These are phyloP conservation scores for Cystofilobasidium capitatum DNA, from an alignment of 768 basidiomycete species.

Conservation along the genomic window DNA sequence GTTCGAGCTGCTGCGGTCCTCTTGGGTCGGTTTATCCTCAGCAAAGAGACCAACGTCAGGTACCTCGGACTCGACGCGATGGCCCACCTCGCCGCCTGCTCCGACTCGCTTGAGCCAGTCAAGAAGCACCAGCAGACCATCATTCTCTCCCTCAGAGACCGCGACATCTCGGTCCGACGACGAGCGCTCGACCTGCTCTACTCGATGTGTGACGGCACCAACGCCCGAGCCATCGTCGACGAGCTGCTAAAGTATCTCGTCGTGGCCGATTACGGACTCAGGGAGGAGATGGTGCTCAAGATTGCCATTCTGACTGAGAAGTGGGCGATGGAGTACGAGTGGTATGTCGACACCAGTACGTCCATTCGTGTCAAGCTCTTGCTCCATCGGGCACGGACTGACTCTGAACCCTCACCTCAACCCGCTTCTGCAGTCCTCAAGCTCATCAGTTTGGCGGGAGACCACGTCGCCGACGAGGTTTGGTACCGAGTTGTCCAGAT, in stretches of 20 bases:
- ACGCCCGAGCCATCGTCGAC: slow-evolving; percentile 89
- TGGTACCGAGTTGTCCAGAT: slow-evolving; percentile 99
- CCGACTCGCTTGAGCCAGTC: slow-evolving; percentile 80
- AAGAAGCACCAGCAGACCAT: slow-evolving; percentile 95
- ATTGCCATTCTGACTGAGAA: slow-evolving; percentile 98
- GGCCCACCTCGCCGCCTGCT: slow-evolving; percentile 91
- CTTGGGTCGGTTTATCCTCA: slow-evolving; percentile 89
- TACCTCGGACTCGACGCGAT: slow-evolving; percentile 96
- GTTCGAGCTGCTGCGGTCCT: slow-evolving; percentile 80
- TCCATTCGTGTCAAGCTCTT: background rate
- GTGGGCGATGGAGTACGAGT: slow-evolving; percentile 90
- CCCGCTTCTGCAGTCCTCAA: slow-evolving; percentile 50
- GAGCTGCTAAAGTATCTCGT: slow-evolving; percentile 86
- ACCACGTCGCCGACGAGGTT: slow-evolving; percentile 98
- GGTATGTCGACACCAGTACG: slow-evolving; percentile 87
- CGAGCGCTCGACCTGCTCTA: slow-evolving; percentile 91
- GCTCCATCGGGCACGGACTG: background rate
- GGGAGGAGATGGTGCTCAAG: slow-evolving; percentile 98
- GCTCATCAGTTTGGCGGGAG: slow-evolving; percentile 90
- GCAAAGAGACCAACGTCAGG: slow-evolving; percentile 95
- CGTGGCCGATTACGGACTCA: slow-evolving; percentile 90
- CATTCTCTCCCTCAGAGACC: slow-evolving; percentile 85
- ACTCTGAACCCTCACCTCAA: background rate
- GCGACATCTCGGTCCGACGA: slow-evolving; percentile 90
- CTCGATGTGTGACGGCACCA: slow-evolving; percentile 98